phyloP scores from a whole-genome alignment of 1,139 yeast genomes.

The Pneumocystis murina region DNA sequence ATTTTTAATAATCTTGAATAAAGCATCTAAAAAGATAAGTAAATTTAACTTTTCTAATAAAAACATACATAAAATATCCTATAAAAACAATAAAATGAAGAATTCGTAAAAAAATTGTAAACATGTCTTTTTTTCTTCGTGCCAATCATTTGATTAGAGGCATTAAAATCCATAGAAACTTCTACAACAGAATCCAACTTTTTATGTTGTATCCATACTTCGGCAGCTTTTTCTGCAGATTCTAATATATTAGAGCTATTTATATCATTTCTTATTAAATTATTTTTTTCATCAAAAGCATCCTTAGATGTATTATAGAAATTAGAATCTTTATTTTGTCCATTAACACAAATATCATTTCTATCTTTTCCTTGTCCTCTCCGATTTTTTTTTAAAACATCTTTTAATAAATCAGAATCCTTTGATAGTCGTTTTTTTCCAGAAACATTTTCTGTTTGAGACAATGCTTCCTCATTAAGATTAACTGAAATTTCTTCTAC shows the following conservation, averaged over 20 bases:
- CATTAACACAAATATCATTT: not conserved
- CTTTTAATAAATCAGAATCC: slow-evolving; percentile 34
- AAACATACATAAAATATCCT: slow-evolving; percentile 27
- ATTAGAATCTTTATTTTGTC: not conserved
- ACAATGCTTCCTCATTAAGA: slow-evolving; percentile 11
- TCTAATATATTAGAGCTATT: not conserved
- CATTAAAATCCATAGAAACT: slow-evolving; percentile 11
- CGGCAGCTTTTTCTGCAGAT: slow-evolving; percentile 2
- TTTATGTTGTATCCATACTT: slow-evolving; percentile 1
- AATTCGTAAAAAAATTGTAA: slow-evolving; percentile 74
- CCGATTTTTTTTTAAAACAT: slow-evolving; percentile 55
- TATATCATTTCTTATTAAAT: not conserved
- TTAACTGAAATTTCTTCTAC: slow-evolving; percentile 16
- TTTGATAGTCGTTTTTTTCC: not conserved
- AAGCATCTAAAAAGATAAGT: slow-evolving; percentile 49
- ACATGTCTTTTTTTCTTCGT: slow-evolving; percentile 25
- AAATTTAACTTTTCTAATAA: not conserved
- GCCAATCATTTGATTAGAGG: not conserved
- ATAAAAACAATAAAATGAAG: slow-evolving; percentile 82
- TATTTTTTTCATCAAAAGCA: not conserved
- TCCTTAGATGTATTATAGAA: not conserved
- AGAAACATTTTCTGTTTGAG: not conserved
- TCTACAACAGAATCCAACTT: slow-evolving; percentile 1
- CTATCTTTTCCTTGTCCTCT: slow-evolving; percentile 20
- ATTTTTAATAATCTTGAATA: slow-evolving; percentile 69